phyloP scores from a whole-genome alignment of 495 filamentous ascomycete genomes.

The Elaphomyces granulatus region DNA sequence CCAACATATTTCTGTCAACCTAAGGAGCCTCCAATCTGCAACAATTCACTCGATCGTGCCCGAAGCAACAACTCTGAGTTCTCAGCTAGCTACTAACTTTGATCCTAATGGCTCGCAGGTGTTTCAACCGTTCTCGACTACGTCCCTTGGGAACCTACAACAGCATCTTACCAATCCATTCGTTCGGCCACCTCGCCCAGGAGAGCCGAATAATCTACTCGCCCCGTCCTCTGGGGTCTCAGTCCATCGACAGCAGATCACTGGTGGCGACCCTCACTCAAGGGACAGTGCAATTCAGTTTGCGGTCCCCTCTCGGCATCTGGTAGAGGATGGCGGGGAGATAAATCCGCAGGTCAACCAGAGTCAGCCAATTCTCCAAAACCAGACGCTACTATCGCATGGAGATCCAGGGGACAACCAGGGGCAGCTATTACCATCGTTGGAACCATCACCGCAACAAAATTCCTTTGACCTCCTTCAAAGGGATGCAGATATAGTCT shows the following conservation, averaged over 20 bases:
- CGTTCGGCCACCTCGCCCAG: slow-evolving; percentile 5
- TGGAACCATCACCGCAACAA: background rate
- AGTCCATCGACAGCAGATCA: background rate
- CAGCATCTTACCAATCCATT: slow-evolving; percentile 8
- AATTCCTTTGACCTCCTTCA: background rate
- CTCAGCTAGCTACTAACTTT: slow-evolving; percentile 9
- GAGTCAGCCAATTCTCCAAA: background rate
- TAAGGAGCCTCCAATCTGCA: slow-evolving; percentile 8
- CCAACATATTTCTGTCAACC: slow-evolving; percentile 6
- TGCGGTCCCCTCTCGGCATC: background rate
- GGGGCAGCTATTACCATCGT: background rate
- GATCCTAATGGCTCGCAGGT: slow-evolving; percentile 13
- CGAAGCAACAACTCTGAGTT: slow-evolving; percentile 6
- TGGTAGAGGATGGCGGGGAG: background rate
- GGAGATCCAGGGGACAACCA: slow-evolving; percentile 1
- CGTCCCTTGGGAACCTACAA: slow-evolving; percentile 13
- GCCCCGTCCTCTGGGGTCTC: background rate
- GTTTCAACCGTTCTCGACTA: slow-evolving; percentile 12
- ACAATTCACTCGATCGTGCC: slow-evolving; percentile 12
- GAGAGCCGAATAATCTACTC: slow-evolving; percentile 6
- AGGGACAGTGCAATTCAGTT: background rate
- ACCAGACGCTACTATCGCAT: background rate
- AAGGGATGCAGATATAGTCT: background rate
- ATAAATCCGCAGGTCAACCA: background rate
- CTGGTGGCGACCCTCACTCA: background rate